Evolutionary conservation across 1,284 basidiomycete species (phyloP), one percentile per base, ranked within the genome.

Genomic region (Ustanciosporium gigantosporum): DNA sequence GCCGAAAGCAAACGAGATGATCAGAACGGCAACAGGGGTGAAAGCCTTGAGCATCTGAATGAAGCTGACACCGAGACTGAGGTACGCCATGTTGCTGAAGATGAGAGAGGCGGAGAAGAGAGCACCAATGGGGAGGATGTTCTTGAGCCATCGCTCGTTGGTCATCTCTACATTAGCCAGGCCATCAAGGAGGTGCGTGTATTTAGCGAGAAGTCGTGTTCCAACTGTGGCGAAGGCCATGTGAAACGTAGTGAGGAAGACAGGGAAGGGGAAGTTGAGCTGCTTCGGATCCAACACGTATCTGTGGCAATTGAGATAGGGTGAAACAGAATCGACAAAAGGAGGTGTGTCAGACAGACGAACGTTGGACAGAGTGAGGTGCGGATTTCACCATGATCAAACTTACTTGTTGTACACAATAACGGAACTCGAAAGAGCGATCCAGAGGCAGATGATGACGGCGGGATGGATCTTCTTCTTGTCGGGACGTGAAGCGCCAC

Each of bases 1-100:
- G 62, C 88, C 87, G 82, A 88, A 90, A 1, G 85, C 83, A 83
- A 93, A 96, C 7, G 91, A 93, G 74, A 96, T 93, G 65, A 97
- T 84, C 25, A 97, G 85, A 69, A 97, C 95, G 1, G 92, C 90
- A 14, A 96, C 93, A 0, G 93, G 91, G n/a, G 84, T 90, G 81
- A 97, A 97, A 7, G 93, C 94, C 85, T 95, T 95, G 81, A 96
- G 87, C 93, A 97, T 97, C 79, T 96, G 93, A 67, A 96, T 95
- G 80, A 93, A 96, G 2, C 89, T 86, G 23, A 96, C 90, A 59
- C 86, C 88, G 46, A 97, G 85, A 58, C 91, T 87, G 25, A 96
- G 86, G 79, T 96, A 96, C 14, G 93, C 91, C 46, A 90, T 92
- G 81, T 96, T 96, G 80, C 87, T 89, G 47, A 94, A 83, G 70